Base-by-base conservation (phyloP, 768 basidiomycete genomes). In the Leucocoprinus sp. region DNA sequence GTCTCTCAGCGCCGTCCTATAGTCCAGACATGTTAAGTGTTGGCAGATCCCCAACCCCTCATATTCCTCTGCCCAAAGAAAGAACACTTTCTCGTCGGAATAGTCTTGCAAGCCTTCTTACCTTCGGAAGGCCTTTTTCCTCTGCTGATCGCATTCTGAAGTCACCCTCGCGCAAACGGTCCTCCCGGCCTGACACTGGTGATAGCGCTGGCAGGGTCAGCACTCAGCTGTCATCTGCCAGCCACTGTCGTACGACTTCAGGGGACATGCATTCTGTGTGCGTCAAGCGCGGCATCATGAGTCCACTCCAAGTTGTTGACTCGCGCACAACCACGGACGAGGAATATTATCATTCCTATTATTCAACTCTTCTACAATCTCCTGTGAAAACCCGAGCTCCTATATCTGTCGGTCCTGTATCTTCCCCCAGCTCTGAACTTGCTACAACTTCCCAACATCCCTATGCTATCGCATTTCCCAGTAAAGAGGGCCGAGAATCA, bases 1-100 rank as follows among this genome's bases (percentile, higher is more conserved):
- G 57, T 36, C 61, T 55, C 27, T 64, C 65, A 11, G 55, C 64
- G 5, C 62, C 70, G 7, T 66, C 72, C 0, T 73, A 70, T 52
- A 68, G 66, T 48, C 58, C 72, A 4, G 72, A 74, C 52, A 57
- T 66, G 27, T 81, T 78, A 23, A 83, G 79, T 19, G 72, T 87
- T 17, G 84, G 84, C 22, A 80, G 82, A 50, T 75, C 80, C 0
- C 86, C 85, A 3, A 61, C 61, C 38, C 75, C 64, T 8, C 65
- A 51, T 26, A 57, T 50, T 5, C 64, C 59, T 45, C 56, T 58
- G 50, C 39, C 59, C 37, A 58, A 59, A 53, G 58, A 63, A 36
- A 33, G 46, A 23, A 51, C 43, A 33, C 43, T 53, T 5, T 50
- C 51, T 42, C 71, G 69, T 55, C 68, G 79, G 6, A 61, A 64